A percentile compares a stretch with the other conserved stretches of the same genome.
Conservation (phyloP, 1,284 basidiomycete genomes). For the Ceratobasidium sp. region DNA sequence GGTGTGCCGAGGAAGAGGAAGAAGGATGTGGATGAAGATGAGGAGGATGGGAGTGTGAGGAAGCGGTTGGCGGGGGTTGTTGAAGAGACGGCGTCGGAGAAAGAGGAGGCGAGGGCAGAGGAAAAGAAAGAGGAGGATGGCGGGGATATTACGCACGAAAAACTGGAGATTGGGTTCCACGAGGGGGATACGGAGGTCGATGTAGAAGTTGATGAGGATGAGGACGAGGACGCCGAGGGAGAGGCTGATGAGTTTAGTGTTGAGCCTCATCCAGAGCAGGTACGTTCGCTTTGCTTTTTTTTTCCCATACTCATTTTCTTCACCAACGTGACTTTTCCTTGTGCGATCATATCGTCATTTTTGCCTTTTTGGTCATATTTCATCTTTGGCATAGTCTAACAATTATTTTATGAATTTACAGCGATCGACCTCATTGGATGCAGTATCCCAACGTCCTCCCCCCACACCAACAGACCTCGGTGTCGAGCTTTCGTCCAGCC, state of each 20-base stretch:
- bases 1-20: constrained; percentile 50
- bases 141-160: neutral
- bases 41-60: constrained; percentile 45
- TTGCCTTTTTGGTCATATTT: too few species aligned
- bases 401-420: neutral
- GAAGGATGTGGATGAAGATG: constrained; percentile 45
- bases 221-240: constrained; percentile 15
- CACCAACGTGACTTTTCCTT: too few species aligned
- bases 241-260: constrained; percentile 5
- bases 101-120: too few species aligned
- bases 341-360: too few species aligned
- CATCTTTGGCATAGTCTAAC: too few species aligned
- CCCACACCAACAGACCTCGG: constrained; percentile 21
- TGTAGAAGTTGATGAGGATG: neutral
- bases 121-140: constrained; percentile 25
- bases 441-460: constrained; percentile 23
- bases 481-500: neutral
- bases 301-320: too few species aligned
- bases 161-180: neutral
- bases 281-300: neutral
- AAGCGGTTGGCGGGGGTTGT: constrained; percentile 27
- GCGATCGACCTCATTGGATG: constrained; percentile 13
- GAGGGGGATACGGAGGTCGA: neutral
- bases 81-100: constrained; percentile 41
- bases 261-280: neutral